Evolutionary conservation across 1,284 basidiomycete species (phyloP).

Genomic region (Porogramme epimiltina): DNA sequence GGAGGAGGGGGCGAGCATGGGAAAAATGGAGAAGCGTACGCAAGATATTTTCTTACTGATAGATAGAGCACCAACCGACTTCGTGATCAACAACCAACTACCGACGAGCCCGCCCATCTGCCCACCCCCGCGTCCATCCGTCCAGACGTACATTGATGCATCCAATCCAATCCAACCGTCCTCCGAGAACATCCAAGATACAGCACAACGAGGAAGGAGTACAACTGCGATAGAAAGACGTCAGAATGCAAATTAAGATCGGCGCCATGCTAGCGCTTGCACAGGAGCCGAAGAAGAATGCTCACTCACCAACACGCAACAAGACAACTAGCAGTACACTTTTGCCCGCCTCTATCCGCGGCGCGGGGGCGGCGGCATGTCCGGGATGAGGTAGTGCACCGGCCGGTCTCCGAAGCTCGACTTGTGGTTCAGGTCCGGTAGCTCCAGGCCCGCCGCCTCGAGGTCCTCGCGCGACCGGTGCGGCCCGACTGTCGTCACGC

Average conservation of each 20-base stretch:
- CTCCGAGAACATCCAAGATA: background rate
- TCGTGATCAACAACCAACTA: no score
- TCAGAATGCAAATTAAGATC: no score
- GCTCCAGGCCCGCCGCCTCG: conserved; percentile 18
- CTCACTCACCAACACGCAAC: background rate
- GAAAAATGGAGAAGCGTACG: background rate
- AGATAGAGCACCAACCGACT: background rate
- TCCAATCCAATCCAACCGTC: background rate
- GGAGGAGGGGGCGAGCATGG: background rate
- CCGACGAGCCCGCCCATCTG: no score
- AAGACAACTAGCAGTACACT: no score
- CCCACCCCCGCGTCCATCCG: no score
- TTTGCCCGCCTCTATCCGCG: no score
- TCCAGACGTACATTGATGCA: background rate
- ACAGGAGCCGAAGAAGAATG: no score
- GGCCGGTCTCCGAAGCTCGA: conserved; percentile 35
- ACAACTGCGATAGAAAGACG: no score
- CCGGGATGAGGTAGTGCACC: conserved; percentile 38
- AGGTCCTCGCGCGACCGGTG: conserved; percentile 29
- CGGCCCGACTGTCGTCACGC: conserved; percentile 11
- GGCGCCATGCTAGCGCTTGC: no score
- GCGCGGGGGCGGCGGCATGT: conserved; percentile 30
- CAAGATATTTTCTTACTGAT: background rate
- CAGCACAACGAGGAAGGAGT: background rate
- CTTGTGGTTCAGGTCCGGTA: conserved; percentile 35